A percentile compares a stretch with the other conserved stretches of the same genome.
Evolutionary conservation across 2,329 filamentous ascomycete species (phyloP).

Genomic region (Tolypocladium inflatum): DNA sequence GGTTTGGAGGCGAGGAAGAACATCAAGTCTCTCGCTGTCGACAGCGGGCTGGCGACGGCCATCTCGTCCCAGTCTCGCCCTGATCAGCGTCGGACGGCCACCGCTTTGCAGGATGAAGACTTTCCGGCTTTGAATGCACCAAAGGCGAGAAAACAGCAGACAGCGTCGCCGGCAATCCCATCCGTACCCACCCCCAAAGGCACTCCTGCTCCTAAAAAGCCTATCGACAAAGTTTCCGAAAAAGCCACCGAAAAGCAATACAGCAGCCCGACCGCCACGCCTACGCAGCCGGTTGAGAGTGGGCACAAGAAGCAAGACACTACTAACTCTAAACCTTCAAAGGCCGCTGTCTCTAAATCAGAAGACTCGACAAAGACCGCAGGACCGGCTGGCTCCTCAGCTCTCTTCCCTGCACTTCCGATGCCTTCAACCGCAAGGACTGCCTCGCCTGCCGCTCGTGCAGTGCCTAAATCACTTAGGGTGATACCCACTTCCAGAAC

Average conservation of each 20-base stretch:
- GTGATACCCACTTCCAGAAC: constrained; percentile 48
- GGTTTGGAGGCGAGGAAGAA: constrained; percentile 29
- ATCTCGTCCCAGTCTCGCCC: constrained; percentile 28
- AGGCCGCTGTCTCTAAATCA: not conserved
- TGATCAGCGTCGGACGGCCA: constrained; percentile 5
- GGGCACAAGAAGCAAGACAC: not conserved
- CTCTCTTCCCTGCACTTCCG: constrained; percentile 41
- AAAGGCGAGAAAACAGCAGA: constrained; percentile 24
- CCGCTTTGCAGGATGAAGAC: constrained; percentile 47
- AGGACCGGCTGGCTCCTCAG: constrained; percentile 13
- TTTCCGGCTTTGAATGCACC: constrained; percentile 49
- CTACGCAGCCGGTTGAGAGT: not conserved
- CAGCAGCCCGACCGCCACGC: not conserved
- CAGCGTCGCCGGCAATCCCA: constrained; percentile 20
- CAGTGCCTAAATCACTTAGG: constrained; percentile 56
- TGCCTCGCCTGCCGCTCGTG: constrained; percentile 40
- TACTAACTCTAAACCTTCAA: not conserved
- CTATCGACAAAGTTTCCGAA: constrained; percentile 18
- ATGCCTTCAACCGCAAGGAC: constrained; percentile 32
- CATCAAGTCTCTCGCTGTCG: constrained; percentile 34
- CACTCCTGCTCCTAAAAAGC: constrained; percentile 22
- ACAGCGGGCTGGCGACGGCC: constrained; percentile 37
- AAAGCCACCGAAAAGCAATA: constrained; percentile 11
- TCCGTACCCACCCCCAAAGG: constrained; percentile 25
- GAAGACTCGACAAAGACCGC: constrained; percentile 1